Conservation (phyloP, 257 asterid species). For the Nicotiana sylvestris region DNA sequence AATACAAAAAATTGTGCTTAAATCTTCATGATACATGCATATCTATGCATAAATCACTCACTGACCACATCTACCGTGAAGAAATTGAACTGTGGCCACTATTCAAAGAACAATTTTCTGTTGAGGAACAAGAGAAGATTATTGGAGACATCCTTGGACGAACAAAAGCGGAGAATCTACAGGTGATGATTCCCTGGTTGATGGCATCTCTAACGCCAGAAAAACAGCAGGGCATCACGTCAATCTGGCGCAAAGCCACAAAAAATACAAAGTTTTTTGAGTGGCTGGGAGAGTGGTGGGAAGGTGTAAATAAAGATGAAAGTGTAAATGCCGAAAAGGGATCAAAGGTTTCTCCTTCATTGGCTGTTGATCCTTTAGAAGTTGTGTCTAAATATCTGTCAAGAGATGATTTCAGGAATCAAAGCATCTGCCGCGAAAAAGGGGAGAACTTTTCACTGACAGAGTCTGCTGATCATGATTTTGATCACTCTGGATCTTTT, state of each 20-base stretch:
- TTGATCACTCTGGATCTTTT: constrained; percentile 27
- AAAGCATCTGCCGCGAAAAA: constrained; percentile 17
- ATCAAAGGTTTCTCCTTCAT: constrained; percentile 29
- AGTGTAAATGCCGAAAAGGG: constrained; percentile 33
- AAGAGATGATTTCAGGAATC: constrained; percentile 30
- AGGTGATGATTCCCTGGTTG: constrained; percentile 76
- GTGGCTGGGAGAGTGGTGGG: constrained; percentile 92
- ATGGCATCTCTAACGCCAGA: constrained; percentile 53
- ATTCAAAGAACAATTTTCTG: constrained; percentile 56
- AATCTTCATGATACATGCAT: constrained; percentile 60
- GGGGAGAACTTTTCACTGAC: constrained; percentile 19
- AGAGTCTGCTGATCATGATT: constrained; percentile 17
- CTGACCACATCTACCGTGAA: constrained; percentile 69
- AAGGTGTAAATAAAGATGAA: constrained; percentile 43
- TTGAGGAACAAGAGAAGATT: constrained; percentile 68
- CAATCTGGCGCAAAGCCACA: constrained; percentile 61
- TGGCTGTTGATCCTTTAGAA: constrained; percentile 56
- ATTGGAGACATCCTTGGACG: constrained; percentile 72
- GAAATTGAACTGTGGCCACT: constrained; percentile 67
- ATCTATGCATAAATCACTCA: constrained; percentile 58
- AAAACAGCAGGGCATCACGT: constrained; percentile 52
- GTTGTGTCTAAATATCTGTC: constrained; percentile 51
- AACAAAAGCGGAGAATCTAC: constrained; percentile 54
- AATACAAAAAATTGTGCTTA: constrained; percentile 39
- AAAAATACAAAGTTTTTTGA: constrained; percentile 62